These are phyloP conservation scores for Klebsormidium nitens DNA, from an alignment of 139 green algal species.

Conservation along the genomic window DNA sequence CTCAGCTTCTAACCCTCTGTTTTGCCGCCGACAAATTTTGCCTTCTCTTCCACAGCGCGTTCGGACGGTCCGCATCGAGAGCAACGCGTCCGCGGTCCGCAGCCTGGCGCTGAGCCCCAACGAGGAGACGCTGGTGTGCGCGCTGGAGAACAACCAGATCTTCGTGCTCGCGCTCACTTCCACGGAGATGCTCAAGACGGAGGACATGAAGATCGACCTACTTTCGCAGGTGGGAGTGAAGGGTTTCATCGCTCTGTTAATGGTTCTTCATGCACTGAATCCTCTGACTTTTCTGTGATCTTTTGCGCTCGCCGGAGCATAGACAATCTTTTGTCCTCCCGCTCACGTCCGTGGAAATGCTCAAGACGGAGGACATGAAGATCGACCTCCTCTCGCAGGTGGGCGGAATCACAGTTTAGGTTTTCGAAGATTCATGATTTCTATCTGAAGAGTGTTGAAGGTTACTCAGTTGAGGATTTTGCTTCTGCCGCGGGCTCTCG, in stretches of 20 bases:
- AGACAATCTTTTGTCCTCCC: conserved; percentile 61
- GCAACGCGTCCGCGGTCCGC: conserved; percentile 4
- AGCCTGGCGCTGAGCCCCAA: conserved; percentile 51
- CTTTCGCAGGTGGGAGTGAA: not conserved
- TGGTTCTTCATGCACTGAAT: too few relatives aligned
- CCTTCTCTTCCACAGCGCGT: too few relatives aligned
- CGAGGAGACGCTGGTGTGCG: conserved; percentile 70
- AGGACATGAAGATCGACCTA: conserved; percentile 47
- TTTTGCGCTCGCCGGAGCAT: conserved; percentile 59
- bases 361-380: conserved; percentile 60
- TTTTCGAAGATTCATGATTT: too few relatives aligned
- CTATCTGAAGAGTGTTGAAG: too few relatives aligned
- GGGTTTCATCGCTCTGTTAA: too few relatives aligned
- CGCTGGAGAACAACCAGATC: conserved; percentile 58
- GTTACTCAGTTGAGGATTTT: too few relatives aligned
- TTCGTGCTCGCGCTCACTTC: conserved; percentile 64
- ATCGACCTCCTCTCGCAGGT: not conserved
- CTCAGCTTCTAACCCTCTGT: too few relatives aligned
- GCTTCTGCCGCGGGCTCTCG: too few relatives aligned
- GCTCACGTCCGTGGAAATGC: conserved; percentile 64
- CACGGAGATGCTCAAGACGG: conserved; percentile 62
- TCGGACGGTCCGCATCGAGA: conserved; percentile 25
- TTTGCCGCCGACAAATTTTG: too few relatives aligned
- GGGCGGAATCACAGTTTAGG: too few relatives aligned
- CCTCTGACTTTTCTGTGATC: too few relatives aligned